These are phyloP conservation scores for Immersiporthe knoxdaviesiana DNA, from an alignment of 2,329 filamentous ascomycete genomes.

Conservation along the genomic window DNA sequence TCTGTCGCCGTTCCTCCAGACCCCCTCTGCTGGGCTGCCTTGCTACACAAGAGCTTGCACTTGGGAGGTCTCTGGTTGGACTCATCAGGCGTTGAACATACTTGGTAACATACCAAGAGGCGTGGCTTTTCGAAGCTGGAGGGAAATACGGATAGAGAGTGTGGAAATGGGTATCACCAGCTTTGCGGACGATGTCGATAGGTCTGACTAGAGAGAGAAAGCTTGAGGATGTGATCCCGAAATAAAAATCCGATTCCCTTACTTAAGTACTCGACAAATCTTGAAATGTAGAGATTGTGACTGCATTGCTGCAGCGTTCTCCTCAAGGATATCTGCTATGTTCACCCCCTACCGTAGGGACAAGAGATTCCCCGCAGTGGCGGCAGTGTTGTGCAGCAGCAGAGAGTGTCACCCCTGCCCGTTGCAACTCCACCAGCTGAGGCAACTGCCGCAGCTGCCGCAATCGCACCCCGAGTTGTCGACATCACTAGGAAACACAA, in stretches of 20 bases:
- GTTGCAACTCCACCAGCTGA: background rate
- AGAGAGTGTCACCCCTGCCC: background rate
- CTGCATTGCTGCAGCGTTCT: background rate
- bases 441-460: constrained; percentile 1
- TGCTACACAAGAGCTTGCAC: background rate
- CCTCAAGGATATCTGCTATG: background rate
- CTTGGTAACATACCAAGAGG: background rate
- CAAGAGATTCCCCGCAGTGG: background rate
- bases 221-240: background rate
- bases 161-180: background rate
- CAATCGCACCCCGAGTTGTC: background rate
- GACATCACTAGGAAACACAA: background rate
- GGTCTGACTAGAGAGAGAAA: background rate
- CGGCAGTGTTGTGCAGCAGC: background rate
- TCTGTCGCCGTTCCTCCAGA: background rate
- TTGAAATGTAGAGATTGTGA: background rate
- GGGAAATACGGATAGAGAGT: background rate
- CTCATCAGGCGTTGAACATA: background rate
- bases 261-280: background rate
- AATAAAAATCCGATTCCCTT: background rate
- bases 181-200: background rate
- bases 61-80: background rate
- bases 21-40: background rate
- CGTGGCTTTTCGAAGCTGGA: background rate
- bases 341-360: background rate